These are phyloP conservation scores for Cytospora piceae DNA, from an alignment of 2,329 filamentous ascomycete species.

Conservation along the genomic window DNA sequence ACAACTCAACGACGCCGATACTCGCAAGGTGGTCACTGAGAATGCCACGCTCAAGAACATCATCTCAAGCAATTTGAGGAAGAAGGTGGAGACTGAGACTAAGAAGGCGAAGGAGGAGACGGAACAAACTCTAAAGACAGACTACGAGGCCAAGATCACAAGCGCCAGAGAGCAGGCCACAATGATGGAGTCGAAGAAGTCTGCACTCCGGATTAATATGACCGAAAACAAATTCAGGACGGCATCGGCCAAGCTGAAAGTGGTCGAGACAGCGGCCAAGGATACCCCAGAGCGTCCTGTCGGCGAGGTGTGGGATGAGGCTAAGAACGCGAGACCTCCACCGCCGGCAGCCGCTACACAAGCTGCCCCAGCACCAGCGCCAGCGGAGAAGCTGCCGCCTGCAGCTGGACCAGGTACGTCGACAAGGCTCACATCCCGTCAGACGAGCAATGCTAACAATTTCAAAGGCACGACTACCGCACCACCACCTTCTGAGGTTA, in stretches of 20 bases:
- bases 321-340: constrained; percentile 65
- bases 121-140: constrained; percentile 50
- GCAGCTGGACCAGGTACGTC: constrained; percentile 24
- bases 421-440: too few relatives aligned
- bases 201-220: constrained; percentile 76
- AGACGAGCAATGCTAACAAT: constrained; percentile 8
- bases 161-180: constrained; percentile 66
- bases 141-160: constrained; percentile 57
- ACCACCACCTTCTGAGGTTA: constrained; percentile 5
- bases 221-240: constrained; percentile 68
- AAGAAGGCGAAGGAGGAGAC: constrained; percentile 61
- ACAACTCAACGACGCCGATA: constrained; percentile 57
- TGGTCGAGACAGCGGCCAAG: constrained; percentile 80
- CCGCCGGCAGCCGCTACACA: constrained; percentile 34
- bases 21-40: constrained; percentile 59
- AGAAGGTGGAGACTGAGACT: constrained; percentile 69
- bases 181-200: constrained; percentile 75
- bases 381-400: constrained; percentile 21
- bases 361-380: constrained; percentile 18
- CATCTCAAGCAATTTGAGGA: constrained; percentile 66
- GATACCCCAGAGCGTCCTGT: constrained; percentile 86
- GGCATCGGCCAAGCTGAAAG: constrained; percentile 71
- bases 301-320: constrained; percentile 82
- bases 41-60: constrained; percentile 63
- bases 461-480: constrained; percentile 6